Base-by-base conservation (phyloP, 2,329 filamentous ascomycete genomes). In the Fusarium torreyae region DNA sequence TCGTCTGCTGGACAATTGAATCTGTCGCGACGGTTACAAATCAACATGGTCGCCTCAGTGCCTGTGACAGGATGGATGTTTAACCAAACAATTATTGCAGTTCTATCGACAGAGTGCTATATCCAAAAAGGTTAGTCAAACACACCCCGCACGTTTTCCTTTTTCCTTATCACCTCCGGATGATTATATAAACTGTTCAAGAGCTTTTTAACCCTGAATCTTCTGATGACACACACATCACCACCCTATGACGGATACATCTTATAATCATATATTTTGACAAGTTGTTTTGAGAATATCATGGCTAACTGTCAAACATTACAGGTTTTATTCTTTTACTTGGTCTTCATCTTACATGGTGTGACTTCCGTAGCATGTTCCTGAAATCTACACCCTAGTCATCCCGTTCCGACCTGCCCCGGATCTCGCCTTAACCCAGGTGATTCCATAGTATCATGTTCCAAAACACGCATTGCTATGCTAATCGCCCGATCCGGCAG, bases 401-500 rank as follows among this genome's bases (percentile, higher is more conserved):
- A 70, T 15, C 53, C 61, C 11, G 45, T 57, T 26, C 45, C 56
- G 53, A 38, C 44, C 54, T 68, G 33, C 54, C 52, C 53, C 52
- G 45, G 48, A 34, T 50, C 24, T 20, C 39, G 58, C 20, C 26
- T 18, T 58, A 34, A 39, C 40, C 24, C 57, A 36, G 33, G 26
- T 20, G 43, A 42, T 38, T 39, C 42, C 15, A 22, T 57, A 53
- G 57, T 31, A 34, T 69, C 36, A 51, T 62, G 52, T 39, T 73
- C 71, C 44, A 94, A 81, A 10, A 93, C 85, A 38, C 83, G 78
- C 52, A 80, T 83, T 7, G 95, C 94, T 67, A 93, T 83, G 22
- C 83, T 81, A 56, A 98, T 88, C 5, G 91, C 93, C 44, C 85
- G 83, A 63, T 90, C 88, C 1, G 94, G 94, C 72, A 98, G 75